Conservation (phyloP, 129 eudicot species). For the Flaveria trinervia region DNA sequence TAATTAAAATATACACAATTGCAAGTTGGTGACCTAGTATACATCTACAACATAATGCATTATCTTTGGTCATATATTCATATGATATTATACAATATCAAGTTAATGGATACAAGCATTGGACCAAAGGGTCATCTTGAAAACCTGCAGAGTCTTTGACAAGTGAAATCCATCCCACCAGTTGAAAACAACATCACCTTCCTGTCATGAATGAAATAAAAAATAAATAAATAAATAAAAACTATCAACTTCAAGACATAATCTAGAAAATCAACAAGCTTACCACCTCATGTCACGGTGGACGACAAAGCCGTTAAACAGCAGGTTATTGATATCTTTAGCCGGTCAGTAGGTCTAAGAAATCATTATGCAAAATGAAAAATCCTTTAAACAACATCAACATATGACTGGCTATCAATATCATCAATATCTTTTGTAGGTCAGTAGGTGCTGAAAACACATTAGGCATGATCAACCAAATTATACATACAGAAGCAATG, state of each 20-base stretch:
- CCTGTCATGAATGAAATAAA: conserved; percentile 1
- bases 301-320: not conserved
- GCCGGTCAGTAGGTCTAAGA: too few relatives aligned
- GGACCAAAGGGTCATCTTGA: not conserved
- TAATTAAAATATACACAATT: not conserved
- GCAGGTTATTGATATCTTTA: not conserved
- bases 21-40: conserved; percentile 18
- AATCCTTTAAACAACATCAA: not conserved
- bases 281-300: not conserved
- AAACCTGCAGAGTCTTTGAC: conserved; percentile 1
- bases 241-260: not conserved
- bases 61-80: not conserved
- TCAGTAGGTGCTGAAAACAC: not conserved
- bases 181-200: not conserved
- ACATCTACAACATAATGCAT: conserved; percentile 6
- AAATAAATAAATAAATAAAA: too few relatives aligned
- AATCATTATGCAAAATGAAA: not conserved
- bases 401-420: not conserved
- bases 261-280: not conserved
- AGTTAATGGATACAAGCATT: conserved; percentile 9
- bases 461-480: not conserved
- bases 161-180: not conserved
- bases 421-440: not conserved
- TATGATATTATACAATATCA: not conserved
- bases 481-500: not conserved